phyloP scores from a whole-genome alignment of 2,329 filamentous ascomycete species.

The Gliomastix tumulicola region DNA sequence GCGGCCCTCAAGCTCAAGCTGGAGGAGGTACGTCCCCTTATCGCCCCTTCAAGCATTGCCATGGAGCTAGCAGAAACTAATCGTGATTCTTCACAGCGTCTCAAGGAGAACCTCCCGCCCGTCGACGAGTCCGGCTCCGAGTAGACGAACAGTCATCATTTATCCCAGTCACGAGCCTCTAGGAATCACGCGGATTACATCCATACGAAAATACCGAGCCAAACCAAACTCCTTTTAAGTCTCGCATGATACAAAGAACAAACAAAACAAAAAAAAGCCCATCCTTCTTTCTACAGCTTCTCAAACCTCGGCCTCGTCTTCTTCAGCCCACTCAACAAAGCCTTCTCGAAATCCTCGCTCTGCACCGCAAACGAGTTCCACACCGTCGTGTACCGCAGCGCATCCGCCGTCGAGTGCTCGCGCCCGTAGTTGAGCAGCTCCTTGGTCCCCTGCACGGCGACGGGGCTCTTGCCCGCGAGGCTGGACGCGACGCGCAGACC shows the following conservation, averaged over 20 bases:
- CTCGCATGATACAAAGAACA: too few species aligned
- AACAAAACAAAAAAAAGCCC: background rate
- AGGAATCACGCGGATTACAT: too few species aligned
- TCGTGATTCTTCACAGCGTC: constrained; percentile 25
- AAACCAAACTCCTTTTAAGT: too few species aligned
- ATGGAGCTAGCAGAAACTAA: background rate
- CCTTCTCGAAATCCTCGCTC: constrained; percentile 67
- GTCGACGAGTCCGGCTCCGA: constrained; percentile 47
- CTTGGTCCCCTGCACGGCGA: constrained; percentile 84
- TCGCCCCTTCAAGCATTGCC: background rate
- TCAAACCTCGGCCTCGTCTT: constrained; percentile 77
- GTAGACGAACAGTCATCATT: constrained; percentile 13
- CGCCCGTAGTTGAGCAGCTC: constrained; percentile 76
- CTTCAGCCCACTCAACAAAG: constrained; percentile 68
- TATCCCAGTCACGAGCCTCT: background rate
- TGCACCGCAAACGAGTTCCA: constrained; percentile 87
- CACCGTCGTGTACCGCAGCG: constrained; percentile 73
- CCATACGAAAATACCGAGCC: too few species aligned
- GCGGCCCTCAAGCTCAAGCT: constrained; percentile 59
- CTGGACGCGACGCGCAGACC: constrained; percentile 56
- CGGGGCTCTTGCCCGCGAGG: constrained; percentile 76
- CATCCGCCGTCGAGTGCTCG: constrained; percentile 71
- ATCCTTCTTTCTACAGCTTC: constrained; percentile 74
- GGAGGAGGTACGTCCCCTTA: constrained; percentile 48
- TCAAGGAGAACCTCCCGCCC: constrained; percentile 44